A percentile compares a stretch with the other conserved stretches of the same genome.
phyloP scores from a whole-genome alignment of 2,329 filamentous ascomycete genomes.

The Diplocarpon rosae region DNA sequence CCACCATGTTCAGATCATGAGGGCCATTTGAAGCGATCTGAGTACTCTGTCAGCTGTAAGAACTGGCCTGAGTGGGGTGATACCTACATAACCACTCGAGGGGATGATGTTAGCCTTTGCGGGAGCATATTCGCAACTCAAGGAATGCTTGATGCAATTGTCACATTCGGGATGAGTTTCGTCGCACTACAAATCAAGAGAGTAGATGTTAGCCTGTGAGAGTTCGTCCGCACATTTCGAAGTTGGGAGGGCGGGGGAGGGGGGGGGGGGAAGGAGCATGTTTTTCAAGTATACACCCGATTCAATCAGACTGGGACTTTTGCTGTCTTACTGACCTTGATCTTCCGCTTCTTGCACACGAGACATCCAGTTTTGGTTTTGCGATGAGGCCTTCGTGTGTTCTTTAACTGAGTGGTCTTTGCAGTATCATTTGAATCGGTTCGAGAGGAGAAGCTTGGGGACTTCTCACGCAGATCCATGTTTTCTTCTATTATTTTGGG shows the following conservation, averaged over 20 bases:
- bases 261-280: not conserved
- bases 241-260: not conserved
- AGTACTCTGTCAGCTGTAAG: not conserved
- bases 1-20: conserved; percentile 27
- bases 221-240: not conserved
- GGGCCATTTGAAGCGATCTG: not conserved
- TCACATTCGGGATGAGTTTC: conserved; percentile 29
- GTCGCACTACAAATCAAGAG: conserved; percentile 26
- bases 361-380: conserved; percentile 11
- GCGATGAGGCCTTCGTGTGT: conserved; percentile 6
- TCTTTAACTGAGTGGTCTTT: not conserved
- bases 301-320: too few relatives aligned
- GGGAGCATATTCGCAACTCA: conserved; percentile 27
- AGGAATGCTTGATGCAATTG: conserved; percentile 31
- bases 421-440: not conserved
- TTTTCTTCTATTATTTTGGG: too few relatives aligned
- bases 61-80: not conserved
- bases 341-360: conserved; percentile 8
- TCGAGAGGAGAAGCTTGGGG: not conserved
- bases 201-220: not conserved
- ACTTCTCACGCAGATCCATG: too few relatives aligned
- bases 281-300: too few relatives aligned
- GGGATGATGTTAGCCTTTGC: not conserved
- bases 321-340: conserved; percentile 8
- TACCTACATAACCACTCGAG: conserved; percentile 4